A percentile compares a stretch with the other conserved stretches of the same genome.
These are phyloP conservation scores for Tricladium varicosporioides DNA, from an alignment of 2,329 filamentous ascomycete genomes.

Conservation along the genomic window DNA sequence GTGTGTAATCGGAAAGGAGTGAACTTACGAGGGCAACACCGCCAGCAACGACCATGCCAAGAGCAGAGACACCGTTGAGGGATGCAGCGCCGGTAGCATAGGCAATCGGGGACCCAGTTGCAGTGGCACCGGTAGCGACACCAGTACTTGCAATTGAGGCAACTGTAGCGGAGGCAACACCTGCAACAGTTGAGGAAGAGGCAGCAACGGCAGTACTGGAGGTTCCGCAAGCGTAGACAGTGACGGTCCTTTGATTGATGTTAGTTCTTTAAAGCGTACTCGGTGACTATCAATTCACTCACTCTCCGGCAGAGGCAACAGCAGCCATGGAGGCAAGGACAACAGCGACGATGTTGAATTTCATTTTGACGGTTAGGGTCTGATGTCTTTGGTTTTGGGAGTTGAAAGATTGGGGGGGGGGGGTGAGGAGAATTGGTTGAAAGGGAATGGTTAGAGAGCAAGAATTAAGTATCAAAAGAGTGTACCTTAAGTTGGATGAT, in stretches of 20 bases:
- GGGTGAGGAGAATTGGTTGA: constrained; percentile 15
- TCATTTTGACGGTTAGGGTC: constrained; percentile 33
- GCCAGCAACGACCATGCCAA: constrained; percentile 34
- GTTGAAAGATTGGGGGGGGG: constrained; percentile 13
- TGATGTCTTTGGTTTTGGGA: constrained; percentile 14
- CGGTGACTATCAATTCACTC: constrained; percentile 1
- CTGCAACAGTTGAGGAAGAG: constrained; percentile 11
- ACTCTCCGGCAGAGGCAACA: constrained; percentile 26
- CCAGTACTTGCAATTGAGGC: constrained; percentile 24
- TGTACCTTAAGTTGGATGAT: constrained; percentile 31
- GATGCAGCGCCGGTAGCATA: constrained; percentile 30
- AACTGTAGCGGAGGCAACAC: constrained; percentile 20
- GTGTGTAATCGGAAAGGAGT: background rate
- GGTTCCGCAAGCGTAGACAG: constrained; percentile 28
- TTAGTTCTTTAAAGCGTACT: constrained; percentile 6
- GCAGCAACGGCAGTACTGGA: constrained; percentile 6
- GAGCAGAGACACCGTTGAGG: constrained; percentile 29
- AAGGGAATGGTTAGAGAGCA: constrained; percentile 16
- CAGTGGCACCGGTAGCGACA: constrained; percentile 18
- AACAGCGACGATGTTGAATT: constrained; percentile 33
- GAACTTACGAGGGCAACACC: constrained; percentile 34
- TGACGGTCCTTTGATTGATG: constrained; percentile 27
- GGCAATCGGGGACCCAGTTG: constrained; percentile 30
- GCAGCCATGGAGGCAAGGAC: constrained; percentile 31
- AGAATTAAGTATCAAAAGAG: constrained; percentile 31